phyloP scores from a whole-genome alignment of 75 land plant species.

The Pinus tabuliformis region DNA sequence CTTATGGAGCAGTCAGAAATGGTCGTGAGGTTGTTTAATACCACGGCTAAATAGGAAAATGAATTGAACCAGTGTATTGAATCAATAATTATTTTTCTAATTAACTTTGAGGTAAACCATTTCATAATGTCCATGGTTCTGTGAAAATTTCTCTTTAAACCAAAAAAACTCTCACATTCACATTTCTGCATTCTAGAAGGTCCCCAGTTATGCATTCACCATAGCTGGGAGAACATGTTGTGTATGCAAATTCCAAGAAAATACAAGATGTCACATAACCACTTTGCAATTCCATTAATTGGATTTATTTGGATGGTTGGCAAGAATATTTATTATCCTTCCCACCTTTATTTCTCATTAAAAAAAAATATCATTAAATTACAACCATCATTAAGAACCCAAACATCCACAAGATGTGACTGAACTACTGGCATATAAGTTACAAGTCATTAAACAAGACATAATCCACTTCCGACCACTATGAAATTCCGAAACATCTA shows the following conservation, averaged over 20 bases:
- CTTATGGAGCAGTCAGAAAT: too few species aligned
- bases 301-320: too few species aligned
- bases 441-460: background rate
- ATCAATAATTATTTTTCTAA: background rate
- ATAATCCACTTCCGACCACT: background rate
- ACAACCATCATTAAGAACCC: too few species aligned
- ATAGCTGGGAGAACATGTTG: background rate
- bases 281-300: too few species aligned
- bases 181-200: background rate
- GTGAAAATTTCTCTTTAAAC: background rate
- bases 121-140: background rate
- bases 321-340: too few species aligned
- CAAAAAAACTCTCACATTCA: background rate
- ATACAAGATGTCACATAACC: too few species aligned
- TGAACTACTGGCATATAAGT: background rate
- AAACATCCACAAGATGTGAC: background rate
- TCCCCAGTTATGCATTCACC: background rate
- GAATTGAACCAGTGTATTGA: background rate
- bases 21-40: too few species aligned
- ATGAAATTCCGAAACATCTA: too few species aligned
- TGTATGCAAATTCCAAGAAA: background rate
- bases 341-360: too few species aligned
- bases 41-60: background rate
- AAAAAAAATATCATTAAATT: too few species aligned
- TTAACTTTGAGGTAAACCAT: background rate